phyloP scores from a whole-genome alignment of 768 basidiomycete genomes.

The Russula lepida region DNA sequence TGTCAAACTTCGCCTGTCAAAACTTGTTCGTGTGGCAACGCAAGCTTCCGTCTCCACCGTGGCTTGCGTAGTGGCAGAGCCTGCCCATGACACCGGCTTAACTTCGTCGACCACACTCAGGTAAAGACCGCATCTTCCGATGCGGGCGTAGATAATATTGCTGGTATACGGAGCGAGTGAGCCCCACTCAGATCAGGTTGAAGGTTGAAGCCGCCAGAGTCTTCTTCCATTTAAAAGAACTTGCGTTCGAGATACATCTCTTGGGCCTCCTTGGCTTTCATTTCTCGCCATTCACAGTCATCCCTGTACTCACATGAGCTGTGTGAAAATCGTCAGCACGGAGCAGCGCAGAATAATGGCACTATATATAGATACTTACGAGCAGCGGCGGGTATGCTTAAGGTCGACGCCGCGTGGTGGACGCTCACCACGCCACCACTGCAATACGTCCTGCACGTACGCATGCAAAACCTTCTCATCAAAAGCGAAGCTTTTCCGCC shows the following conservation, averaged over 20 bases:
- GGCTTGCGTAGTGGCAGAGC: not conserved
- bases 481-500: slow-evolving; percentile 50
- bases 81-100: not conserved
- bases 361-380: slow-evolving; percentile 37
- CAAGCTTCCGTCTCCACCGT: not conserved
- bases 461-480: slow-evolving; percentile 43
- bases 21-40: not conserved
- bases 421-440: slow-evolving; percentile 72
- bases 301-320: slow-evolving; percentile 36
- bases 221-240: not conserved
- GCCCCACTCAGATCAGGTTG: not conserved
- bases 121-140: not conserved
- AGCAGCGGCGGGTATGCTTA: slow-evolving; percentile 53
- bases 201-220: not conserved
- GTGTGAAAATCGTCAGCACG: not conserved
- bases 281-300: slow-evolving; percentile 36
- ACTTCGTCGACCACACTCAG: not conserved
- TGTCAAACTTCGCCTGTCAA: not conserved
- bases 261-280: slow-evolving; percentile 24
- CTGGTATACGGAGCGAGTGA: not conserved
- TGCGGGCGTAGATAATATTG: not conserved
- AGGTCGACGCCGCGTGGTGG: slow-evolving; percentile 62
- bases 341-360: not conserved
- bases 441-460: slow-evolving; percentile 46
- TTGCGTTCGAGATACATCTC: not conserved